A percentile compares a stretch with the other conserved stretches of the same genome.
Evolutionary conservation across 225 moss, liverwort and hornwort genomes (phyloP).

Genomic region (Physcomitrium patens): DNA sequence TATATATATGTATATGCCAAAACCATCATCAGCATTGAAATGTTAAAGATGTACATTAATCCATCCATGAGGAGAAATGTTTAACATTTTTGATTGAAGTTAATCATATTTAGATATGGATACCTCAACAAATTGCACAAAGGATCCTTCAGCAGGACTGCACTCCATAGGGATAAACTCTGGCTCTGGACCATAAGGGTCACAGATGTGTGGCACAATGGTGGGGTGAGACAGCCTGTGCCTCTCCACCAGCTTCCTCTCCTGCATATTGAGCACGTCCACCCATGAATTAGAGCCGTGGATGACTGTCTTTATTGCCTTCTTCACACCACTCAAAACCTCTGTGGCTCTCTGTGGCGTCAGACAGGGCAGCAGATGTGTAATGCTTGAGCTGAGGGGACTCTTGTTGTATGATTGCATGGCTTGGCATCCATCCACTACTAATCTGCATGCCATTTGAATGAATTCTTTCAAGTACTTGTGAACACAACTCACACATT

Average conservation of each 20-base stretch:
- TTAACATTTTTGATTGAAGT: too few relatives aligned
- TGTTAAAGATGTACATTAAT: too few relatives aligned
- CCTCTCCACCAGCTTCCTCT: conserved; percentile 43
- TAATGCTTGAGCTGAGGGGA: conserved; percentile 65
- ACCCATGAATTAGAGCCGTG: conserved; percentile 64
- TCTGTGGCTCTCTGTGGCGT: conserved; percentile 51
- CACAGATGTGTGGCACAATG: conserved; percentile 62
- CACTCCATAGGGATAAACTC: conserved; percentile 50
- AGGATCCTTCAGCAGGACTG: conserved; percentile 48
- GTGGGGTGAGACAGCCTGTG: conserved; percentile 38
- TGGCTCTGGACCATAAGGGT: conserved; percentile 74
- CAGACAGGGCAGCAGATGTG: conserved; percentile 63
- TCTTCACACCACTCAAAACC: conserved; percentile 71
- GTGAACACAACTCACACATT: too few relatives aligned
- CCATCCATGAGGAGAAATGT: too few relatives aligned
- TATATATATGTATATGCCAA: too few relatives aligned
- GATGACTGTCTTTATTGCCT: conserved; percentile 70
- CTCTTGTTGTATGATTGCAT: conserved; percentile 63
- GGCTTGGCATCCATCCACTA: conserved; percentile 68
- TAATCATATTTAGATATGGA: too few relatives aligned
- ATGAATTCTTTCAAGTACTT: neutral
- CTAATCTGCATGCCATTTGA: conserved; percentile 46
- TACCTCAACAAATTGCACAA: conserved; percentile 57
- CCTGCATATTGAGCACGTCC: conserved; percentile 69
- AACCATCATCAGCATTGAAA: too few relatives aligned